Evolutionary conservation across 2,329 filamentous ascomycete species (phyloP).

Genomic region (Myriosclerotinia curreyana): DNA sequence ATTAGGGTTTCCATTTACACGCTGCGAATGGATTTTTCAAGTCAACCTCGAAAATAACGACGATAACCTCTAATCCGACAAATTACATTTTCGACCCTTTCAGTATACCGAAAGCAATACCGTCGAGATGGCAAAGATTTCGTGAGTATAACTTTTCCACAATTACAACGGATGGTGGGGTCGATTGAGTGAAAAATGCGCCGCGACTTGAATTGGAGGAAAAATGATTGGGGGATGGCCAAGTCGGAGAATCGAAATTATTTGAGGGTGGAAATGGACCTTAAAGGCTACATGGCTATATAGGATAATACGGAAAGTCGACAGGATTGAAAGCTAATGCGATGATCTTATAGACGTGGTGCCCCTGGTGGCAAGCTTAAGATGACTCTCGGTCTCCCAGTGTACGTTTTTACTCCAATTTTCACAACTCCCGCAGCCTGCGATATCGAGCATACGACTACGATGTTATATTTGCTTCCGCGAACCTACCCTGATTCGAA

Average conservation of each 20-base stretch:
- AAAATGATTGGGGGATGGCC: not conserved
- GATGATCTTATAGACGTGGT: slow-evolving; percentile 60
- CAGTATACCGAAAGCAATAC: slow-evolving; percentile 39
- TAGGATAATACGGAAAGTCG: not conserved
- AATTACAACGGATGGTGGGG: slow-evolving; percentile 12
- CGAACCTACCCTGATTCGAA: slow-evolving; percentile 5
- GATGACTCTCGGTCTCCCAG: slow-evolving; percentile 99
- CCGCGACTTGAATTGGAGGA: not conserved
- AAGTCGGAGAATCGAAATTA: not conserved
- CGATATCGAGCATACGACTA: slow-evolving; percentile 37
- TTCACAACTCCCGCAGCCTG: slow-evolving; percentile 24
- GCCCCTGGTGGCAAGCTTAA: slow-evolving; percentile 99
- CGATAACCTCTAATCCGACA: slow-evolving; percentile 25
- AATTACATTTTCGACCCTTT: slow-evolving; percentile 34
- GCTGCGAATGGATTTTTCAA: too few relatives aligned
- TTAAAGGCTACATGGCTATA: not conserved
- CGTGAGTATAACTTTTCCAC: slow-evolving; percentile 48
- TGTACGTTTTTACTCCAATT: slow-evolving; percentile 63
- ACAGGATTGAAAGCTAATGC: slow-evolving; percentile 25
- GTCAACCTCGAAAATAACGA: slow-evolving; percentile 26
- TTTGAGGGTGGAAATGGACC: not conserved
- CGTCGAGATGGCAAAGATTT: slow-evolving; percentile 61
- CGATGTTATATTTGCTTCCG: not conserved
- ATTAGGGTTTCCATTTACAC: slow-evolving; percentile 35
- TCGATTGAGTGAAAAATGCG: slow-evolving; percentile 16